Percentiles rank a stretch among this genome's conserved stretches.
Evolutionary conservation across 2,329 filamentous ascomycete genomes (phyloP).

Genomic region (Talaromyces amestolkiae): DNA sequence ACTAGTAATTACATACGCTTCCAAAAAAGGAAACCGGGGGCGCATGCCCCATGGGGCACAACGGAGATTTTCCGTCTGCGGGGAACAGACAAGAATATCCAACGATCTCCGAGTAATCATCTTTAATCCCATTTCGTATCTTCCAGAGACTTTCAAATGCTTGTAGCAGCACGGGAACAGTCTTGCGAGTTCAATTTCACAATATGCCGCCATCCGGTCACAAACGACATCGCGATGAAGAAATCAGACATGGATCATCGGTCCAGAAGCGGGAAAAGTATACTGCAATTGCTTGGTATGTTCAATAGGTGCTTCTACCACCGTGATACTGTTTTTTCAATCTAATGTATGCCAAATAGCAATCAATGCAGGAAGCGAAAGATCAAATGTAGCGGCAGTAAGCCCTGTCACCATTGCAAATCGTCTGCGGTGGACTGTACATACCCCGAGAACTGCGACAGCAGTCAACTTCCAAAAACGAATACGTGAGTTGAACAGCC

Average conservation of each 20-base stretch:
- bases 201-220: neutral
- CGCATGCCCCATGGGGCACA: neutral
- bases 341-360: neutral
- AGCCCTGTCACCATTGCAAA: neutral
- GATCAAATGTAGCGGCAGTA: neutral
- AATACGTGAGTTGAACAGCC: neutral
- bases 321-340: neutral
- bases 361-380: neutral
- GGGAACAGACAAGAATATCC: neutral
- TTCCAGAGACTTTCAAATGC: neutral
- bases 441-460: neutral
- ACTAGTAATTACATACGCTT: neutral
- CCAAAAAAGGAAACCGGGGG: neutral
- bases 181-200: neutral
- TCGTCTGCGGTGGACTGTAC: neutral
- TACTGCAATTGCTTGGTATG: neutral
- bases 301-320: neutral
- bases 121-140: neutral
- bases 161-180: neutral
- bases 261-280: neutral
- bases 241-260: neutral
- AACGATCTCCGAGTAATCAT: neutral
- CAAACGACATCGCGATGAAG: neutral
- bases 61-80: neutral
- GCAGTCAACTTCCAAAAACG: neutral